These are phyloP conservation scores for Trichoderma lentiforme DNA, from an alignment of 2,329 filamentous ascomycete species.

Conservation along the genomic window DNA sequence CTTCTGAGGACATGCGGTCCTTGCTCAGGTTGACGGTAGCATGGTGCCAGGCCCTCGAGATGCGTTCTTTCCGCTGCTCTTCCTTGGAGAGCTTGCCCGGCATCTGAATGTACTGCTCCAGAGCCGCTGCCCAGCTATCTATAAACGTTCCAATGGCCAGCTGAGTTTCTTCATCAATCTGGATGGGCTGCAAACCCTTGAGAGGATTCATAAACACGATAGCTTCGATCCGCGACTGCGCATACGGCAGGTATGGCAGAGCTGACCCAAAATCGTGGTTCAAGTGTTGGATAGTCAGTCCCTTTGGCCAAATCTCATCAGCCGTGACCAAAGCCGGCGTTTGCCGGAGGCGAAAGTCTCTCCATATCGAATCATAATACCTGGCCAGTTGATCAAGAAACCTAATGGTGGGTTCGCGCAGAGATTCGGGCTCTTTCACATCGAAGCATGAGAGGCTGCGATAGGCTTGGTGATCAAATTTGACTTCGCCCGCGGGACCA, in stretches of 20 bases:
- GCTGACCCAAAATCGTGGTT: not conserved
- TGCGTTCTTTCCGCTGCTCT: not conserved
- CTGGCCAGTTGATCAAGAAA: not conserved
- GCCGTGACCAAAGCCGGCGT: conserved; percentile 3
- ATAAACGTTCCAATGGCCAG: not conserved
- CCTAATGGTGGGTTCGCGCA: not conserved
- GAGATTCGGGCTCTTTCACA: not conserved
- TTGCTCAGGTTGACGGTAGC: conserved; percentile 1
- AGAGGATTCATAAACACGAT: not conserved
- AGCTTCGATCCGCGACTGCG: not conserved
- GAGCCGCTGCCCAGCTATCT: not conserved
- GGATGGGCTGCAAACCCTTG: not conserved
- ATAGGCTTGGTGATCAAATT: not conserved
- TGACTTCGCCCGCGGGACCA: not conserved
- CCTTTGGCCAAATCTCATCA: not conserved
- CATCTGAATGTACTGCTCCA: not conserved
- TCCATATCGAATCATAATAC: not conserved
- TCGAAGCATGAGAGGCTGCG: not conserved
- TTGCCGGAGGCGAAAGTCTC: not conserved
- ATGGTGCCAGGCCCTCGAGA: conserved; percentile 1
- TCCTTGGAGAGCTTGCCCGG: not conserved
- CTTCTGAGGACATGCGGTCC: conserved; percentile 9
- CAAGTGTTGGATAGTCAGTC: conserved; percentile 5
- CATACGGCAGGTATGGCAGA: not conserved
- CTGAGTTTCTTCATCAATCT: not conserved